Conservation (phyloP, 1,284 basidiomycete genomes). For the Flammula alnicola region DNA sequence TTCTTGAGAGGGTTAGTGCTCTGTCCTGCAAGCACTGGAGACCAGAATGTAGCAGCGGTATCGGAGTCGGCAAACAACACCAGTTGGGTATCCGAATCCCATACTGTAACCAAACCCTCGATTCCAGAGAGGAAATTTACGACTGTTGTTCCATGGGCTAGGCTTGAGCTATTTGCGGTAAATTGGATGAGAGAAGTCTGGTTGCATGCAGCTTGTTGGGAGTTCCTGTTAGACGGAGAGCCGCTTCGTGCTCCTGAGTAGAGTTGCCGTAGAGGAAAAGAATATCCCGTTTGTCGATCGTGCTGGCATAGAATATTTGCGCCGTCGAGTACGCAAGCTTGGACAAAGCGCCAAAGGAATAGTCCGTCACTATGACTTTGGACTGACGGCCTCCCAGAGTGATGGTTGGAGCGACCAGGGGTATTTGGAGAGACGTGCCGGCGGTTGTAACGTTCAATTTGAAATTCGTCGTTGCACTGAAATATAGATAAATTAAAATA, state of each 20-base stretch:
- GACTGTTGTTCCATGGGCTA: conserved; percentile 28
- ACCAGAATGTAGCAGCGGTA: conserved; percentile 61
- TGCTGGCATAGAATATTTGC: conserved; percentile 66
- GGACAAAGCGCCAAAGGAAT: conserved; percentile 61
- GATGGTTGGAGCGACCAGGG: conserved; percentile 53
- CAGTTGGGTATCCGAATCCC: conserved; percentile 68
- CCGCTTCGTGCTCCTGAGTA: conserved; percentile 62
- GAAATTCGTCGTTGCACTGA: conserved; percentile 55
- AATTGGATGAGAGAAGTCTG: conserved; percentile 37
- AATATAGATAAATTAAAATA: conserved; percentile 1
- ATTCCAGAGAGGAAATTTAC: conserved; percentile 59
- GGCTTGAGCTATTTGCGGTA: conserved; percentile 22
- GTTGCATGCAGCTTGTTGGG: conserved; percentile 40
- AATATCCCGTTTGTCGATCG: conserved; percentile 68
- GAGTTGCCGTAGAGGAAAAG: conserved; percentile 70
- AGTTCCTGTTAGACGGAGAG: conserved; percentile 51
- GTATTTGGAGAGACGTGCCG: conserved; percentile 55
- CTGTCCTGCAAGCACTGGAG: conserved; percentile 41
- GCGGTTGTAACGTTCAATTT: conserved; percentile 60
- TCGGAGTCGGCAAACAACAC: conserved; percentile 66
- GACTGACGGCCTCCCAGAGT: conserved; percentile 70
- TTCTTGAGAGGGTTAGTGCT: conserved; percentile 39
- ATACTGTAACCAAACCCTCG: conserved; percentile 61
- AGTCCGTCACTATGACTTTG: conserved; percentile 71
- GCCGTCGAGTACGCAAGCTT: conserved; percentile 69